Base-by-base conservation (phyloP, 2,329 filamentous ascomycete species). In the Colletotrichum magnum region DNA sequence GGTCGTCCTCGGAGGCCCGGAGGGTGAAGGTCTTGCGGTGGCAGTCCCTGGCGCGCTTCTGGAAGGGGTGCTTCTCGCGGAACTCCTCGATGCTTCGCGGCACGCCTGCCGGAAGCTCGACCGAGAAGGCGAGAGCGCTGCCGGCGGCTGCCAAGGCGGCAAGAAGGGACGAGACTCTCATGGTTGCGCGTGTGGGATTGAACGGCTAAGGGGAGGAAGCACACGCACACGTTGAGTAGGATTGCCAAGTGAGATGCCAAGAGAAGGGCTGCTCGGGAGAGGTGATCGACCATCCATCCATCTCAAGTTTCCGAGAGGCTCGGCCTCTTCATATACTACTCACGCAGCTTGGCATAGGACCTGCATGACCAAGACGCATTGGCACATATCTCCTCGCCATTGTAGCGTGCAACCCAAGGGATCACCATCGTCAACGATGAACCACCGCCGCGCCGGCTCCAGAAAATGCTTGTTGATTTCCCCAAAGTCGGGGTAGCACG, bases 1-100 rank as follows among this genome's bases (percentile, higher is more conserved):
- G 87, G 73, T 90, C 87, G 32, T 87, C 87, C 53, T 71, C 52
- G 7, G 69, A 72, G 50, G 68, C 69, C 7, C 70, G 68, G 2
- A 60, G 41, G 12, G 60, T 63, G 60, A 58, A 69, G 2, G 70
- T 72, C 50, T 69, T 69, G 36, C 70, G 70, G 21, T 52, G 45
- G 64, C 64, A 69, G 61, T 65, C 63, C n/a, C 12, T 48, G 5
- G 45, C 52, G 10, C 70, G 64, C 72, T 89, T 87, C 73, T 88
- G 83, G 69, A 89, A 86, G 41, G 86, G 79, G 4, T 84, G 86
- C 75, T 89, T 86, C 74, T 71, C 67, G 43, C 75, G 73, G 32
- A 62, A 67, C 52, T 75, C 71, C 18, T 76, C 73, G 39, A 61
- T 71, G 24, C 73, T 77, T 18, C 78, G 72, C 7, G 77, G 74